phyloP scores from a whole-genome alignment of 441 rosid genomes.

The Pelargonium cotyledonis region DNA sequence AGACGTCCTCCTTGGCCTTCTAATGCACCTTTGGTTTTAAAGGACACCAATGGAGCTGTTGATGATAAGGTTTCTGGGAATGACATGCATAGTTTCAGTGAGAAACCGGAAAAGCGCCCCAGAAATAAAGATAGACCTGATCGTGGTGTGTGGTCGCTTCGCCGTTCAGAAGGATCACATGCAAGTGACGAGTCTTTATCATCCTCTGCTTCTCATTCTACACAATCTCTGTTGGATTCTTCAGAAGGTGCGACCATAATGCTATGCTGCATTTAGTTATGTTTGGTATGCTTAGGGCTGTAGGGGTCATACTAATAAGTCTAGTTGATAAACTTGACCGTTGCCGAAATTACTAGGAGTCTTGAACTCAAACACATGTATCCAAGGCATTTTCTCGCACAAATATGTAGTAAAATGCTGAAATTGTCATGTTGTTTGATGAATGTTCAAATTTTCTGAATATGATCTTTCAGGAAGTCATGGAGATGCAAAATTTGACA shows the following conservation, averaged over 20 bases:
- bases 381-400: background rate
- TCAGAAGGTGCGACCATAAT: conserved; percentile 29
- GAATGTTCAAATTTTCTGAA: conserved; percentile 3
- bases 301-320: too few species aligned
- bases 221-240: conserved; percentile 21
- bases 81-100: conserved; percentile 36
- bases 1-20: conserved; percentile 39
- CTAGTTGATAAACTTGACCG: too few species aligned
- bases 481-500: conserved; percentile 34
- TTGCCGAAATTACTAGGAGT: too few species aligned
- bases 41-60: conserved; percentile 27
- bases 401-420: conserved; percentile 5
- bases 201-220: conserved; percentile 25
- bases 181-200: conserved; percentile 35
- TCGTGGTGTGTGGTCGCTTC: conserved; percentile 50
- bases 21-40: conserved; percentile 20
- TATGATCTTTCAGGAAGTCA: conserved; percentile 27
- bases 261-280: background rate
- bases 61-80: conserved; percentile 41
- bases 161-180: conserved; percentile 42
- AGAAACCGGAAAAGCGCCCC: conserved; percentile 52
- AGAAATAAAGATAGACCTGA: conserved; percentile 66
- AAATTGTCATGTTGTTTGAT: conserved; percentile 3
- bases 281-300: too few species aligned
- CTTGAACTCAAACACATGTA: too few species aligned